Evolutionary conservation across 2,329 filamentous ascomycete genomes (phyloP).

Genomic region (Neonectria ditissima): DNA sequence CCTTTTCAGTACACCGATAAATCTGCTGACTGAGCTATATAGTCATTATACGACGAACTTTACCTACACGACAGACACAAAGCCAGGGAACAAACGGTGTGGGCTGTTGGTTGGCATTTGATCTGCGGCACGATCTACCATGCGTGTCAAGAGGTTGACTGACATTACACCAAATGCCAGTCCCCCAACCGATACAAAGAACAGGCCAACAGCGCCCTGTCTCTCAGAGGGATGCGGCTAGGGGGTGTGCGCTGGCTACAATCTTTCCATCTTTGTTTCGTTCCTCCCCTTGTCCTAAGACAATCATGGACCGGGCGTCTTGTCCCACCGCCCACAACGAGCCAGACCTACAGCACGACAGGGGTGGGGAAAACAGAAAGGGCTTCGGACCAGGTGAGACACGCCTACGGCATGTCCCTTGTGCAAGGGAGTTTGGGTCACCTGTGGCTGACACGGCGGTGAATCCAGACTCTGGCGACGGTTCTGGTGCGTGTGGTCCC

Average conservation of each 20-base stretch:
- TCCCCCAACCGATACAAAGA: slow-evolving; percentile 15
- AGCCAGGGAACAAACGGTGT: background rate
- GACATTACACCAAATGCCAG: slow-evolving; percentile 25
- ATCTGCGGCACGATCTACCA: slow-evolving; percentile 9
- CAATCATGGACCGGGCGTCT: slow-evolving; percentile 18
- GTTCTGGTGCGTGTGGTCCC: background rate
- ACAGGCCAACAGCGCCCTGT: slow-evolving; percentile 15
- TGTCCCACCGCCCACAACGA: slow-evolving; percentile 20
- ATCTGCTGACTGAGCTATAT: no score
- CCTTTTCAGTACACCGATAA: background rate
- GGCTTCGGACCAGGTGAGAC: slow-evolving; percentile 21
- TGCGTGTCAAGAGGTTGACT: slow-evolving; percentile 10
- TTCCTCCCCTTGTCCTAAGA: slow-evolving; percentile 21
- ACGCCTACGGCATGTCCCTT: slow-evolving; percentile 9
- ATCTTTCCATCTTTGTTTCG: slow-evolving; percentile 11
- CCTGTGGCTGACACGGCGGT: slow-evolving; percentile 16
- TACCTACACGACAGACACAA: no score
- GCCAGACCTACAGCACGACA: slow-evolving; percentile 12
- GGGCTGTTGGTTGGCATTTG: background rate
- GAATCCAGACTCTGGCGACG: slow-evolving; percentile 15
- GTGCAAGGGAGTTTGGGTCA: slow-evolving; percentile 22
- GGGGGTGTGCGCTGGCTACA: slow-evolving; percentile 1
- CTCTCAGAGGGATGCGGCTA: slow-evolving; percentile 1
- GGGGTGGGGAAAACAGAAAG: background rate
- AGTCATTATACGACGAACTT: no score